These are phyloP conservation scores for Grigorovia yakushimaensis DNA, from an alignment of 805 yeast species.

Conservation along the genomic window DNA sequence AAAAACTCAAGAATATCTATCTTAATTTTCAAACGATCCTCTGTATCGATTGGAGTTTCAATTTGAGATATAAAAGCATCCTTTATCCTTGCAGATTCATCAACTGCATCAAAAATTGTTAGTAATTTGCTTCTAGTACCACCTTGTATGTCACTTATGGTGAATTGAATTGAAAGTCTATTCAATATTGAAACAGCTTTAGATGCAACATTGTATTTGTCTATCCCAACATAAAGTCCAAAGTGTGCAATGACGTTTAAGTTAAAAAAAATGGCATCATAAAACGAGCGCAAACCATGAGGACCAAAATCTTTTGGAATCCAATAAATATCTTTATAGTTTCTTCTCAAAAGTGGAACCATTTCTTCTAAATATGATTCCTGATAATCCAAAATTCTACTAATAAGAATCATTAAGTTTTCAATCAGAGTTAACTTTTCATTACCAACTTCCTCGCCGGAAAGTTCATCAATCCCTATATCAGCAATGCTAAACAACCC, in stretches of 20 bases:
- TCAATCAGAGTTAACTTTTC: conserved; percentile 28
- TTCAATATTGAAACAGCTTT: conserved; percentile 44
- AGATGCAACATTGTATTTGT: conserved; percentile 41
- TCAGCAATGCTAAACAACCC: conserved; percentile 48
- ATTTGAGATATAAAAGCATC: conserved; percentile 63
- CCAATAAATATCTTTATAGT: conserved; percentile 15
- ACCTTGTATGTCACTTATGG: conserved; percentile 27
- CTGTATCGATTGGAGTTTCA: conserved; percentile 35
- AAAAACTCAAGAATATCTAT: conserved; percentile 51
- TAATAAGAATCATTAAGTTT: conserved; percentile 38
- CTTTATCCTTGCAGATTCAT: conserved; percentile 68
- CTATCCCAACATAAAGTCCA: conserved; percentile 62
- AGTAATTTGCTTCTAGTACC: conserved; percentile 51
- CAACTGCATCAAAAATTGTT: conserved; percentile 62
- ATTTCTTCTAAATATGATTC: conserved; percentile 42
- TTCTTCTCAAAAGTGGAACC: conserved; percentile 28
- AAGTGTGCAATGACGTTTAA: conserved; percentile 65
- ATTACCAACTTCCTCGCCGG: conserved; percentile 16
- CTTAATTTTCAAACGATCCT: conserved; percentile 40
- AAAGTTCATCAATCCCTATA: conserved; percentile 48
- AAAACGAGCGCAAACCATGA: conserved; percentile 54
- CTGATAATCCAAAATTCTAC: conserved; percentile 42
- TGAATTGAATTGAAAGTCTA: conserved; percentile 34
- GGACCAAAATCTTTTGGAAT: conserved; percentile 36
- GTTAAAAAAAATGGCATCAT: conserved; percentile 61